These are phyloP conservation scores for Phylloporus sp. DNA, from an alignment of 768 basidiomycete genomes.

Conservation along the genomic window DNA sequence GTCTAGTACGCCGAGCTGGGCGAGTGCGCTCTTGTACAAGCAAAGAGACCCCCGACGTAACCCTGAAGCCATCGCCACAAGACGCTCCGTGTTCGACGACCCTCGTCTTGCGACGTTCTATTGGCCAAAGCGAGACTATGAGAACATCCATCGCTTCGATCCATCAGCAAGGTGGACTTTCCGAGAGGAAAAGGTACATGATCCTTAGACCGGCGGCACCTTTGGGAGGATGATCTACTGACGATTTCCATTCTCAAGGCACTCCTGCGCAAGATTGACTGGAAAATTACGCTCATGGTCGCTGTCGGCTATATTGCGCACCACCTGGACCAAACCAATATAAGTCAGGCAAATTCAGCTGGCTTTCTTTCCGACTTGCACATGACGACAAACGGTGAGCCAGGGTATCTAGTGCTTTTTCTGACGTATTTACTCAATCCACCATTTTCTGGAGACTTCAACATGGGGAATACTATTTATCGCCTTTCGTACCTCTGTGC, in stretches of 20 bases:
- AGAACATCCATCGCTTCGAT: constrained; percentile 54
- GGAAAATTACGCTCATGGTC: constrained; percentile 55
- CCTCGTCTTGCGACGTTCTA: constrained; percentile 28
- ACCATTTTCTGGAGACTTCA: constrained; percentile 37
- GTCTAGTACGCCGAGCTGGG: background rate
- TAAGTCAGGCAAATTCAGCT: constrained; percentile 53
- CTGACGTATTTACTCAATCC: background rate
- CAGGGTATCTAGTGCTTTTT: background rate
- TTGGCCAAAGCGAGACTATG: constrained; percentile 47
- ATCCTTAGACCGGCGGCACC: background rate
- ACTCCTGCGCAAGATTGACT: constrained; percentile 51
- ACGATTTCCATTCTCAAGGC: constrained; percentile 30
- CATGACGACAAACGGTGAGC: constrained; percentile 35
- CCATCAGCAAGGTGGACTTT: constrained; percentile 54
- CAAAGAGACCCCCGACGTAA: constrained; percentile 4
- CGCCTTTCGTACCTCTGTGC: constrained; percentile 47
- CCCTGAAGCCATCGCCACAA: constrained; percentile 43
- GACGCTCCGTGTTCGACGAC: constrained; percentile 49
- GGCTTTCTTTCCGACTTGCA: constrained; percentile 52
- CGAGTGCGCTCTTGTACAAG: constrained; percentile 1
- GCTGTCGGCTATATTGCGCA: constrained; percentile 53
- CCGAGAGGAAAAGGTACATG: constrained; percentile 44
- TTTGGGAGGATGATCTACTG: background rate
- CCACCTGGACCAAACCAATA: constrained; percentile 48
- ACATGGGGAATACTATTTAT: constrained; percentile 50